phyloP scores from a whole-genome alignment of 139 green algal species.

The Chlorella ohadii region DNA sequence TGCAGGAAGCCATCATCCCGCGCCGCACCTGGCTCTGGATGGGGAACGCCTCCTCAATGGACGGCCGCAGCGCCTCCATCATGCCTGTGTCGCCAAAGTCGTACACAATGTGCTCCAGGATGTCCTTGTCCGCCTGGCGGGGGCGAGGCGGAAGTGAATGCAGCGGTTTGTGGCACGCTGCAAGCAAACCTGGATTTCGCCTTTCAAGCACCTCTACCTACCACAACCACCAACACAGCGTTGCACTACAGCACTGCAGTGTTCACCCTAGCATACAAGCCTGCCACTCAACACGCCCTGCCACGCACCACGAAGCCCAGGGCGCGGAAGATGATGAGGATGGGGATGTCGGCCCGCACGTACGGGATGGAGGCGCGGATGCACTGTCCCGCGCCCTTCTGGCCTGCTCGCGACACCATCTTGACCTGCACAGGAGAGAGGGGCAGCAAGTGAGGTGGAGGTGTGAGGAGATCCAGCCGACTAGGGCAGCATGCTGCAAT shows the following conservation, averaged over 20 bases:
- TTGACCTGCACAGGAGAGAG: conserved; percentile 58
- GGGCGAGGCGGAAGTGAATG: background rate
- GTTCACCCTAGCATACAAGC: too few relatives aligned
- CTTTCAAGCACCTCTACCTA: too few relatives aligned
- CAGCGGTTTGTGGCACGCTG: too few relatives aligned
- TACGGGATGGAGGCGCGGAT: conserved; percentile 81
- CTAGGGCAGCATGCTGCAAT: too few relatives aligned
- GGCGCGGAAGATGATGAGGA: conserved; percentile 91
- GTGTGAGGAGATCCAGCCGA: background rate
- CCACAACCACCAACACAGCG: too few relatives aligned
- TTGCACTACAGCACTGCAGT: too few relatives aligned
- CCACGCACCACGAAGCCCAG: conserved; percentile 80
- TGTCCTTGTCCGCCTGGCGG: conserved; percentile 78
- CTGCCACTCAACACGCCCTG: too few relatives aligned
- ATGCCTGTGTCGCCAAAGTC: conserved; percentile 89
- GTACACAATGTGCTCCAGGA: conserved; percentile 93
- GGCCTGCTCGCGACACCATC: conserved; percentile 77
- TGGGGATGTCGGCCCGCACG: conserved; percentile 85
- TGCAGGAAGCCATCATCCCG: too few relatives aligned
- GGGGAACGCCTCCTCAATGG: conserved; percentile 95
- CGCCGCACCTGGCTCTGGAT: conserved; percentile 85
- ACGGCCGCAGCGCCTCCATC: conserved; percentile 93
- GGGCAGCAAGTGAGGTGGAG: background rate
- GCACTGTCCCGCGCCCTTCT: conserved; percentile 54
- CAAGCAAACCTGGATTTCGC: too few relatives aligned